Evolutionary conservation across 2,329 filamentous ascomycete genomes (phyloP).

Genomic region (Beauveria bassiana): DNA sequence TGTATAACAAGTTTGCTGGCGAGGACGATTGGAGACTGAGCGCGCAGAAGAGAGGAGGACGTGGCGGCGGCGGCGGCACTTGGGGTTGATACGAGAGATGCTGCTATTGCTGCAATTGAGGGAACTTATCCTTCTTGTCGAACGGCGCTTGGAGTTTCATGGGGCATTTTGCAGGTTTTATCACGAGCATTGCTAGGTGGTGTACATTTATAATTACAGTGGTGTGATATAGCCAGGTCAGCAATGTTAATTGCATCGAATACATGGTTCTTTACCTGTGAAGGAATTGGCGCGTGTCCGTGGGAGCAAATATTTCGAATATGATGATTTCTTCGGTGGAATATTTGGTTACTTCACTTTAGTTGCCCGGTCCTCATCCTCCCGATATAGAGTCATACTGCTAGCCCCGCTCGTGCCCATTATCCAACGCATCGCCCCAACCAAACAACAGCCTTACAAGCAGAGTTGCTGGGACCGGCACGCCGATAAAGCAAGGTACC

Average conservation of each 20-base stretch:
- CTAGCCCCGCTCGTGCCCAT: background rate
- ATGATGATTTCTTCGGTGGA: too few relatives aligned
- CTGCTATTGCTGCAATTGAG: background rate
- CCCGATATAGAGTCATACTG: background rate
- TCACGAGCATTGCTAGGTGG: background rate
- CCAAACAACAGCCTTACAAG: background rate
- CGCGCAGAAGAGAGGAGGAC: conserved; percentile 75
- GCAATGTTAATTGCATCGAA: background rate
- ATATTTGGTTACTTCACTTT: too few relatives aligned
- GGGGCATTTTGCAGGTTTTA: background rate
- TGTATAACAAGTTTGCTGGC: conserved; percentile 86
- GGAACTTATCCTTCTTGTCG: background rate
- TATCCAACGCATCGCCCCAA: background rate
- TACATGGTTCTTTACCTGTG: background rate
- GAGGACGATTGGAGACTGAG: conserved; percentile 94
- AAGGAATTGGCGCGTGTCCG: too few relatives aligned
- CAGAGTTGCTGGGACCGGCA: background rate
- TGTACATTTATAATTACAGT: background rate
- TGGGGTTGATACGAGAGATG: conserved; percentile 58
- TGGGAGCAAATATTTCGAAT: too few relatives aligned
- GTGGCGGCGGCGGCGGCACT: conserved; percentile 80
- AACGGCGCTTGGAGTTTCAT: background rate
- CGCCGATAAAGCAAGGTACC: too few relatives aligned
- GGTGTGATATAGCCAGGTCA: background rate
- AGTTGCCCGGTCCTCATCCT: background rate